Evolutionary conservation across 768 basidiomycete genomes (phyloP).

Genomic region (Rhizopogon roseolus): DNA sequence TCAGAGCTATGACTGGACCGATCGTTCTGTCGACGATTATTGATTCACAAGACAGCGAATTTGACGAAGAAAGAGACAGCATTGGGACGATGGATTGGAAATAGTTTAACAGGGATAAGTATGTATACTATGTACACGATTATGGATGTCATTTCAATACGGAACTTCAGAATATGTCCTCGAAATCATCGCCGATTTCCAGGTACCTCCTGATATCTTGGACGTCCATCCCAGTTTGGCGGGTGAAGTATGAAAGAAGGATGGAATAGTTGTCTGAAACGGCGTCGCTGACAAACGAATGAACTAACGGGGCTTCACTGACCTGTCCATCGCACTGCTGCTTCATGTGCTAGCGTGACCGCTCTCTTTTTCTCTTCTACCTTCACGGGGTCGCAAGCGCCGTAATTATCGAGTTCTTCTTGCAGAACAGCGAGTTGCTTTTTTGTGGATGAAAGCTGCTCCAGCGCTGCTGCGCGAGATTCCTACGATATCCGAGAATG

Average conservation of each 20-base stretch:
- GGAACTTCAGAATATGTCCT: conserved; percentile 53
- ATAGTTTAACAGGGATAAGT: not conserved
- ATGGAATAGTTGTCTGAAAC: conserved; percentile 64
- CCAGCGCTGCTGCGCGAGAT: conserved; percentile 49
- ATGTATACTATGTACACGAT: too few relatives aligned
- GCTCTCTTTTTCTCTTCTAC: conserved; percentile 75
- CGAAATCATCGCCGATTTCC: conserved; percentile 68
- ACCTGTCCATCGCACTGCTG: conserved; percentile 89
- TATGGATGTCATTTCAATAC: not conserved
- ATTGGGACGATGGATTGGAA: not conserved
- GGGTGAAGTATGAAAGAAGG: conserved; percentile 59
- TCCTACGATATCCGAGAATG: conserved; percentile 35
- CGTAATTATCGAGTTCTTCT: conserved; percentile 70
- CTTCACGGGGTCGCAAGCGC: conserved; percentile 79
- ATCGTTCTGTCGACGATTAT: not conserved
- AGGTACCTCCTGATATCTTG: conserved; percentile 65
- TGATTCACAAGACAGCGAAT: not conserved
- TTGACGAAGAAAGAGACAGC: not conserved
- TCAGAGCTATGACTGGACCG: not conserved
- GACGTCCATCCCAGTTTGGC: conserved; percentile 52
- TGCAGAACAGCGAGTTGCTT: conserved; percentile 49
- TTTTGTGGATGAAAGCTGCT: conserved; percentile 42
- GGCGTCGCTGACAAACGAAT: not conserved
- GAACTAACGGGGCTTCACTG: conserved; percentile 14
- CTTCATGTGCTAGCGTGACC: conserved; percentile 74